Conservation (phyloP, 805 yeast species). For the Candida tallmaniae region DNA sequence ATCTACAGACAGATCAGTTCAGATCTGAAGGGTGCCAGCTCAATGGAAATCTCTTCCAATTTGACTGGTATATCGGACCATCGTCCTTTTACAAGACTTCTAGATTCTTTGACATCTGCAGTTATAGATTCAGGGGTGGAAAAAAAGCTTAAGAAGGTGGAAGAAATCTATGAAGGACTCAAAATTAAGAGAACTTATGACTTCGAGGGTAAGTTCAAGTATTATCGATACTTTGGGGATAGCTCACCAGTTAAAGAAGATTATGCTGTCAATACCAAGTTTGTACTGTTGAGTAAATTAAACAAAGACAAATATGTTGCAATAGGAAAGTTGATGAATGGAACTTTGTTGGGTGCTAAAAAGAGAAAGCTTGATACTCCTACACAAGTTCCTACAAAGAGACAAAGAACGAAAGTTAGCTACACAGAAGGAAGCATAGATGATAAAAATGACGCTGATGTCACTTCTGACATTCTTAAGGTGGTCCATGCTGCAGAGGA, state of each 20-base stretch:
- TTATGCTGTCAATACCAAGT: neutral
- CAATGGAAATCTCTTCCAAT: slow-evolving; percentile 46
- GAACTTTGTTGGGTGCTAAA: slow-evolving; percentile 4
- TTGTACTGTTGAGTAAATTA: slow-evolving; percentile 4
- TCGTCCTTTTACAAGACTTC: slow-evolving; percentile 47
- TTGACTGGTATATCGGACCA: slow-evolving; percentile 54
- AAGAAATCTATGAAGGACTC: slow-evolving; percentile 23
- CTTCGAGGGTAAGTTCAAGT: slow-evolving; percentile 69
- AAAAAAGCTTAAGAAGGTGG: slow-evolving; percentile 22
- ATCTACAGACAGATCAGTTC: slow-evolving; percentile 45
- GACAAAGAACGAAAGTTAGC: too few species aligned
- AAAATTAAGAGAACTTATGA: slow-evolving; percentile 60
- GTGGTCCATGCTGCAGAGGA: neutral
- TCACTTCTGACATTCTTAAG: neutral
- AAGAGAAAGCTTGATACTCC: slow-evolving; percentile 2
- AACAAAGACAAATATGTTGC: slow-evolving; percentile 14
- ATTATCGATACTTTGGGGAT: slow-evolving; percentile 49
- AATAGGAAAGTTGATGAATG: slow-evolving; percentile 23
- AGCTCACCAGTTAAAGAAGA: neutral
- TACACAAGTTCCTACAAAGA: neutral
- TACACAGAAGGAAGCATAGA: too few species aligned
- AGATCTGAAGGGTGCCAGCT: slow-evolving; percentile 52
- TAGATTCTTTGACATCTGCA: slow-evolving; percentile 46
- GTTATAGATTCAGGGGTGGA: slow-evolving; percentile 23
- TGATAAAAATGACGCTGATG: neutral